Conservation (phyloP, 306 rosid genomes). For the Quercus berberidifolia region DNA sequence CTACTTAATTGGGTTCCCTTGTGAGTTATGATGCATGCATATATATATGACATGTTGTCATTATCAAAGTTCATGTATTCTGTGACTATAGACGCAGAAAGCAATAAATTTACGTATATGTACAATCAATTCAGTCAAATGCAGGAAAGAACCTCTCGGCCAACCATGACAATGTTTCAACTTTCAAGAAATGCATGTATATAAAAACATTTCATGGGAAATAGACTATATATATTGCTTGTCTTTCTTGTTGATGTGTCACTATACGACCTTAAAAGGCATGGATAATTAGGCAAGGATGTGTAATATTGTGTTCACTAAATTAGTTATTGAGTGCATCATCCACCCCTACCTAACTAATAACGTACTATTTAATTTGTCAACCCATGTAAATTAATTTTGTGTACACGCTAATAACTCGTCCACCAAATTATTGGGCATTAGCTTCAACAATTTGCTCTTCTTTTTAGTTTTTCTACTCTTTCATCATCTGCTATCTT, state of each 20-base stretch:
- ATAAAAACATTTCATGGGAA: neutral
- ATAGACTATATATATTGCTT: no score
- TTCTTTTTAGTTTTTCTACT: neutral
- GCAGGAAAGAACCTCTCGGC: no score
- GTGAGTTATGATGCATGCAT: no score
- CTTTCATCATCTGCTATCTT: slow-evolving; percentile 27
- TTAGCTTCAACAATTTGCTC: neutral
- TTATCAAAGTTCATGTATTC: no score
- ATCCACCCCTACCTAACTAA: slow-evolving; percentile 34
- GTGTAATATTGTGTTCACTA: no score
- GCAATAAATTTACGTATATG: no score
- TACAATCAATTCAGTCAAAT: no score
- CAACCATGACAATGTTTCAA: no score
- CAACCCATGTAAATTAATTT: neutral
- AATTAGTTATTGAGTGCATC: slow-evolving; percentile 24
- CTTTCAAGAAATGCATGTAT: neutral
- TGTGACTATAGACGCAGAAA: no score
- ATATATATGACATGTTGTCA: no score
- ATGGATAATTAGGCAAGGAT: neutral
- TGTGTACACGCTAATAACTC: neutral
- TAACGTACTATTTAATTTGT: slow-evolving; percentile 27
- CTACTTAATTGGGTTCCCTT: no score
- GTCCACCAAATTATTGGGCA: slow-evolving; percentile 7
- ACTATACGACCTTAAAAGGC: neutral
- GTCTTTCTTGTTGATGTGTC: neutral